Base-by-base conservation (phyloP, 805 yeast genomes). In the Aciculoconidium aculeatum region DNA sequence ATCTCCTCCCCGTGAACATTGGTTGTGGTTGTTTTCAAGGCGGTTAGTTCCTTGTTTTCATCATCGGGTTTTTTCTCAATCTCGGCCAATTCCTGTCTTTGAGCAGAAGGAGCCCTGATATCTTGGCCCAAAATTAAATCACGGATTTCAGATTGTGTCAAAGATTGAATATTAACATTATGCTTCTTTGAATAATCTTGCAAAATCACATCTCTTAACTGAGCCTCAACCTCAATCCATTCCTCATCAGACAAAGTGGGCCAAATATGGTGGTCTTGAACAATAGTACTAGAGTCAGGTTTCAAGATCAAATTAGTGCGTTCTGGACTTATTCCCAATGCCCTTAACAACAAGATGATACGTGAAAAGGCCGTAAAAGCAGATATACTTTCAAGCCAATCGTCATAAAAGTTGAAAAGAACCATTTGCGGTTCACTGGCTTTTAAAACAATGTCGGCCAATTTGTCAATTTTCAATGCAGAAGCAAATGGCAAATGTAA, bases 1-100 rank as follows among this genome's bases (percentile, higher is more conserved):
- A 92, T 90, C 45, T 88, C 94, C 49, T 92, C 98, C 18, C 99
- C 99, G 47, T 88, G 96, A 2, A 84, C 95, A 49, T 86, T 92
- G 15, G 78, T 77, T 0, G 94, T 82, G 33, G 78, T 80, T 0
- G 94, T 77, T 44, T 85, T 87, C 42, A 80, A 69, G 0, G 94
- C 92, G 1, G 87, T 74, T 17, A 79, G 58, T 40, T 81, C 80
- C 20, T 56, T 51, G 34, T 68, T 67, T 9, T 63, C 65, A 18
- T 61, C 67, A 21, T 53, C 53, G 0, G 61, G 49, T 6, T 70
- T 70, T 14, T 31, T 35, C 30, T 79, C 87, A 28, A 85, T 66
- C 34, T 81, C 88, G 0, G 88, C 79, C 52, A 86, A 74, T 45
- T 80, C 83, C 55, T 88, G 96, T 44, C 96, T 70, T 44, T 80